Percentiles rank a stretch among this genome's conserved stretches.
These are phyloP conservation scores for Anaeramoeba flamelloides DNA, from an alignment of 78 protist genomes.

Conservation along the genomic window DNA sequence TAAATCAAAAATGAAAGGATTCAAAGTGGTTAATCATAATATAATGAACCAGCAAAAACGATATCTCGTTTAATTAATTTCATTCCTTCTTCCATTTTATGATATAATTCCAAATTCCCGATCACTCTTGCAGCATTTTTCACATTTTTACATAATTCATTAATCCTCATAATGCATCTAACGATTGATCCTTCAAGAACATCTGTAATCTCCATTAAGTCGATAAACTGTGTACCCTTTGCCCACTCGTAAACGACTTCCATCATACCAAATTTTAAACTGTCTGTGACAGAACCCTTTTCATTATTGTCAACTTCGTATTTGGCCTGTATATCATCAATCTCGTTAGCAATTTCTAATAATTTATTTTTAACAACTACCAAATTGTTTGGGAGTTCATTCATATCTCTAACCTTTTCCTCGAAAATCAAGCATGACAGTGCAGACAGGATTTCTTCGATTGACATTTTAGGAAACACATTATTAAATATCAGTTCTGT, in stretches of 20 bases:
- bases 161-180: slow-evolving; percentile 41
- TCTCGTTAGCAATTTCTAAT: background rate
- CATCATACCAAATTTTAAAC: background rate
- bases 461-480: slow-evolving; percentile 49
- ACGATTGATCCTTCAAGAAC: slow-evolving; percentile 79
- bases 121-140: slow-evolving; percentile 51
- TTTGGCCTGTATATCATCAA: background rate
- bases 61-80: slow-evolving; percentile 65
- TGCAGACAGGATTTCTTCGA: slow-evolving; percentile 49
- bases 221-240: slow-evolving; percentile 64
- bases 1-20: background rate
- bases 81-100: slow-evolving; percentile 7
- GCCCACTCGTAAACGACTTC: slow-evolving; percentile 25
- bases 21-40: slow-evolving; percentile 14
- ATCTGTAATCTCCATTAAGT: slow-evolving; percentile 57
- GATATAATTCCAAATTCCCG: background rate
- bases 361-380: too few relatives aligned
- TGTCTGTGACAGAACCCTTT: background rate
- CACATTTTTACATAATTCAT: slow-evolving; percentile 79
- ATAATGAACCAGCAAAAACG: slow-evolving; percentile 82
- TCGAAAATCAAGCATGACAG: slow-evolving; percentile 53
- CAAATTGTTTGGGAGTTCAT: background rate
- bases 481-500: slow-evolving; percentile 75
- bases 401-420: slow-evolving; percentile 3
- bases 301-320: background rate